Conservation (phyloP, 2,329 filamentous ascomycete genomes). For the Penicillium decumbens region DNA sequence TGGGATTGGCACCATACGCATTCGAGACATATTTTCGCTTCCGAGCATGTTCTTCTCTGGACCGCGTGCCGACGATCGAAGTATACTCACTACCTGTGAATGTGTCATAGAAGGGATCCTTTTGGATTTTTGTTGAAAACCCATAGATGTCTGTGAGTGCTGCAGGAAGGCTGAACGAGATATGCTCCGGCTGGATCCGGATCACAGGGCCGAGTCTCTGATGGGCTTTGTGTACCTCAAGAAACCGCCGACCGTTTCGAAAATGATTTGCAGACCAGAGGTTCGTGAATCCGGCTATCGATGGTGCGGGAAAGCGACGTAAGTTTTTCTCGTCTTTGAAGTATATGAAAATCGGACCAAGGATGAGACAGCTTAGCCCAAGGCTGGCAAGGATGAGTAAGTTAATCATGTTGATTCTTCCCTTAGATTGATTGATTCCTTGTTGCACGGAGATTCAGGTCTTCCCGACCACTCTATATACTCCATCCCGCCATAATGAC, state of each 20-base stretch:
- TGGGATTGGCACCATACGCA: neutral
- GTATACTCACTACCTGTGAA: neutral
- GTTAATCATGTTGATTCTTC: neutral
- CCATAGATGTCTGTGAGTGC: constrained; percentile 2
- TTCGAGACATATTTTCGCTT: neutral
- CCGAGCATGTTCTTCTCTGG: neutral
- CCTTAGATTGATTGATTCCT: neutral
- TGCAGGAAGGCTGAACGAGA: constrained; percentile 1
- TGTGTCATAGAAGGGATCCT: constrained; percentile 3
- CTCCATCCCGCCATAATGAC: neutral
- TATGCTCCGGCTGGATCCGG: constrained; percentile 1
- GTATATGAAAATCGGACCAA: neutral
- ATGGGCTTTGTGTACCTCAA: constrained; percentile 1
- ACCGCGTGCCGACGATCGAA: neutral
- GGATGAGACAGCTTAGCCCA: neutral
- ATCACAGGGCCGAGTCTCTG: constrained; percentile 1
- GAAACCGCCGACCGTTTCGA: neutral
- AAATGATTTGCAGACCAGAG: neutral
- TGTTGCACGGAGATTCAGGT: neutral
- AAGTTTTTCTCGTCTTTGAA: constrained; percentile 1
- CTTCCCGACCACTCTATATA: neutral
- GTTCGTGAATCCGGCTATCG: constrained; percentile 1
- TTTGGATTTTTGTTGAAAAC: neutral
- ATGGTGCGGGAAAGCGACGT: constrained; percentile 2
- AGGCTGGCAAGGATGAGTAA: neutral